phyloP scores from a whole-genome alignment of 805 yeast genomes.

The Hanseniaspora taiwanica region DNA sequence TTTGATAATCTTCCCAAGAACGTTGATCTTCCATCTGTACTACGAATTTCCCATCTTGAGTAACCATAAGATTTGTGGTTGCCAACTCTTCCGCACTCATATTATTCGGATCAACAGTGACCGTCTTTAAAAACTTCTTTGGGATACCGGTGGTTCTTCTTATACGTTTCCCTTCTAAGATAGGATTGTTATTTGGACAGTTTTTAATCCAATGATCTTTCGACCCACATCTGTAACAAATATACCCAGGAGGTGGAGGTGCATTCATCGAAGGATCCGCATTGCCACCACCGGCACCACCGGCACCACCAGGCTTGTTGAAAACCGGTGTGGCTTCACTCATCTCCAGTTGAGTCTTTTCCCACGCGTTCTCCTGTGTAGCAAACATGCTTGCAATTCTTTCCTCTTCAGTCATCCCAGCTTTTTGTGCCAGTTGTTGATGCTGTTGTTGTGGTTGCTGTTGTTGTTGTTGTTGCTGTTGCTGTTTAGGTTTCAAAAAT shows the following conservation, averaged over 20 bases:
- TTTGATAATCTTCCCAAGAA: slow-evolving; percentile 81
- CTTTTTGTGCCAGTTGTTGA: slow-evolving; percentile 11
- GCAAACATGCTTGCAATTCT: slow-evolving; percentile 83
- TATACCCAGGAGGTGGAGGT: slow-evolving; percentile 85
- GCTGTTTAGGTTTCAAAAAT: slow-evolving; percentile 25
- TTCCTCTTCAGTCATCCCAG: slow-evolving; percentile 75
- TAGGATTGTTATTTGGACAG: slow-evolving; percentile 88
- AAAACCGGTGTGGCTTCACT: slow-evolving; percentile 72
- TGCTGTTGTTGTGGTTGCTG: slow-evolving; percentile 8
- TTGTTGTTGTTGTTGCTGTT: slow-evolving; percentile 10
- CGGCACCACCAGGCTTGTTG: slow-evolving; percentile 19
- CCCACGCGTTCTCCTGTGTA: slow-evolving; percentile 91
- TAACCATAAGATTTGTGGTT: slow-evolving; percentile 58
- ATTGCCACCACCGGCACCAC: slow-evolving; percentile 11
- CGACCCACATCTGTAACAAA: slow-evolving; percentile 93
- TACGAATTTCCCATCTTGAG: slow-evolving; percentile 91
- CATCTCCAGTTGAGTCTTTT: slow-evolving; percentile 82
- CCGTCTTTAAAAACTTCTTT: slow-evolving; percentile 73
- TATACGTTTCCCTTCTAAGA: slow-evolving; percentile 83
- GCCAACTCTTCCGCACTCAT: slow-evolving; percentile 58
- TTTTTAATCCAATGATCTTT: slow-evolving; percentile 93
- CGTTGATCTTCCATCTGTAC: slow-evolving; percentile 89
- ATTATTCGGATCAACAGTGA: slow-evolving; percentile 33
- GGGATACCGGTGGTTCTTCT: slow-evolving; percentile 97
- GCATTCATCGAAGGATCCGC: slow-evolving; percentile 12